Base-by-base conservation (phyloP, 441 rosid species). In the Euphorbia celastroides region DNA sequence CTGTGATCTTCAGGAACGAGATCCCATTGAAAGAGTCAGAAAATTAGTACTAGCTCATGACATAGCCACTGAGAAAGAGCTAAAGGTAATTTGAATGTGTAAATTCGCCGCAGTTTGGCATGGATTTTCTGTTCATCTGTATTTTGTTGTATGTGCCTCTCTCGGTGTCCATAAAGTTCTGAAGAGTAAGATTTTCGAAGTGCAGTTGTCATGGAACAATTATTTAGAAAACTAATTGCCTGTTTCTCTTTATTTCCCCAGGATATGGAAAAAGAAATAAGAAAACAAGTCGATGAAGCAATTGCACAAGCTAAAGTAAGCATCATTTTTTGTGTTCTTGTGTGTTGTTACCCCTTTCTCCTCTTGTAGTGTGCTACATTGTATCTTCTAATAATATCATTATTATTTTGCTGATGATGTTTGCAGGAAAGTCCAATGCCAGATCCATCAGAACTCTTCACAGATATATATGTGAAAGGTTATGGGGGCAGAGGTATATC, bases 361-460 rank as follows among this genome's bases (percentile, higher is more conserved):
- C n/a, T n/a, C 23, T 17, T 41, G 12, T 46, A 5, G 5, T 22
- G 17, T 56, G 34, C 50, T 32, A 32, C 19, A 10, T 31, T 20
- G 11, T 13, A 26, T 41, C n/a, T 20, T 56, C 17, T 22, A 10
- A 67, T n/a, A n/a, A n/a, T n/a, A n/a, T n/a, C n/a, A n/a, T 67
- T 57, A n/a, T 57, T 8, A 12, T 22, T 57, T 2, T 46, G 23
- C 68, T 60, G 41, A 59, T 65, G 50, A 36, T 70, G n/a, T n/a
- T 75, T 71, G 66, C 96, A 91, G 99, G 99, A 93, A 74, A 83
- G 89, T 77, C 88, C 95, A 63, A 82, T 89, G 92, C 99, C 99
- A 25, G 93, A 91, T 14, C 76, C 96, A 27, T 81, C 88, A 14
- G 97, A 88, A 74, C 92, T 93, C 54, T 93, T 86, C 67, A 73